phyloP scores from a whole-genome alignment of 176 grass and related monocot species.

The Alloteropsis semialata region DNA sequence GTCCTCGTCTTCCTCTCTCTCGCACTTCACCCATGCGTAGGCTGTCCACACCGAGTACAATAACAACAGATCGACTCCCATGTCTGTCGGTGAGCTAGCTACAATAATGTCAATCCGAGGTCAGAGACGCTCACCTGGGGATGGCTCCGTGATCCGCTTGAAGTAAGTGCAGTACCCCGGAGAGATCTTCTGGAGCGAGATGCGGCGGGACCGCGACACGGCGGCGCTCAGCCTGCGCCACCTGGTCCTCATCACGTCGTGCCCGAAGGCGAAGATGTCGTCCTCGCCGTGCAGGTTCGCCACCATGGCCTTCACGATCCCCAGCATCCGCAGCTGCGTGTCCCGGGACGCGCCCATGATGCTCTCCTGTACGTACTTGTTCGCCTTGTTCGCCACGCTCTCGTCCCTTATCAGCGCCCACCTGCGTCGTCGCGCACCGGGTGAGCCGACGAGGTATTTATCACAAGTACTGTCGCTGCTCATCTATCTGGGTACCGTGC shows the following conservation, averaged over 20 bases:
- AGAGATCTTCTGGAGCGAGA: conserved; percentile 65
- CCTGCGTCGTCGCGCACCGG: no score
- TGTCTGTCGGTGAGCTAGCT: no score
- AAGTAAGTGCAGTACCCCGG: conserved; percentile 71
- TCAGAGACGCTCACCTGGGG: conserved; percentile 48
- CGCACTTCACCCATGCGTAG: conserved; percentile 85
- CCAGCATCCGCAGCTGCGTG: conserved; percentile 64
- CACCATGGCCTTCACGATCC: conserved; percentile 50
- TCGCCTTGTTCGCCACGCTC: conserved; percentile 38
- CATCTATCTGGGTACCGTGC: neutral
- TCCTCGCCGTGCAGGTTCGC: conserved; percentile 39
- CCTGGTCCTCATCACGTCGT: conserved; percentile 31
- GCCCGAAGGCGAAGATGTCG: conserved; percentile 74
- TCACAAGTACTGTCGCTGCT: no score
- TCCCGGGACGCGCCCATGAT: conserved; percentile 63
- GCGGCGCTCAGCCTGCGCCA: conserved; percentile 55
- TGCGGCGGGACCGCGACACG: conserved; percentile 43
- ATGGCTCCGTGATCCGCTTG: conserved; percentile 43
- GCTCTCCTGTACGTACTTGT: conserved; percentile 18
- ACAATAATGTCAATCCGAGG: no score
- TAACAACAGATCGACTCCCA: no score
- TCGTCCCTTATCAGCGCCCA: conserved; percentile 82
- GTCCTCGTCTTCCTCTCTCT: conserved; percentile 60
- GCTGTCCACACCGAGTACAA: conserved; percentile 29
- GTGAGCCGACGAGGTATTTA: no score